Base-by-base conservation (phyloP, 2,329 filamentous ascomycete species). In the Colletotrichum tofieldiae region DNA sequence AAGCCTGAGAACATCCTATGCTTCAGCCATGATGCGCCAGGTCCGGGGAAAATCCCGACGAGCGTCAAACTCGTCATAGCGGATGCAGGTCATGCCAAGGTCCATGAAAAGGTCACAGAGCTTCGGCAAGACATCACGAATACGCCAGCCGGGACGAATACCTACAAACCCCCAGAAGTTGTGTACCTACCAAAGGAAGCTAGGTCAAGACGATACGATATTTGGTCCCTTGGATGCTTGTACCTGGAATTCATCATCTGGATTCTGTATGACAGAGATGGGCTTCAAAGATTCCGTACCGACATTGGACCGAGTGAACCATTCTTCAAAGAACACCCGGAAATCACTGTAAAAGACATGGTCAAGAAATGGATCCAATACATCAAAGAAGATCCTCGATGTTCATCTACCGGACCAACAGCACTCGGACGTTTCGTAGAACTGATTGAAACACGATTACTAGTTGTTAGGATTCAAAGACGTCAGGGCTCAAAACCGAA, bases 351-450 rank as follows among this genome's bases (percentile, higher is more conserved):
- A 2, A 60, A 60, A n/a, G 26, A 47, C 6, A 29, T 29, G 26
- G 56, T 60, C 8, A 47, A 32, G 20, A 29, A 35, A 14, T 60
- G 56, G 56, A 60, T 60, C 5, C 26, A 45, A 26, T 11, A 41
- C 9, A 45, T 60, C 26, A 60, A 60, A 23, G 37, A 45, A 5
- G 56, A 60, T 29, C 56, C 56, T 9, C 56, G 56, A 11, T 60
- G 56, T 29, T 41, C 23, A 16, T 20, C 39, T 2, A 23, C 41
- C 56, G 26, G 41, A 3, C 23, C 23, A 5, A 60, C 56, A 20
- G 56, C 56, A 5, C 14, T 60, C 9, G 26, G 56, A 1, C 41
- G 56, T 3, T 26, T 60, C 3, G 39, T 45, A 2, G 41, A 12
- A 12, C 16, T 60, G 7, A 45, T 60, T 8, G 56, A 60, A 16